phyloP scores from a whole-genome alignment of 192 early-diverging fungal species.

The Entomortierella chlamydospora region DNA sequence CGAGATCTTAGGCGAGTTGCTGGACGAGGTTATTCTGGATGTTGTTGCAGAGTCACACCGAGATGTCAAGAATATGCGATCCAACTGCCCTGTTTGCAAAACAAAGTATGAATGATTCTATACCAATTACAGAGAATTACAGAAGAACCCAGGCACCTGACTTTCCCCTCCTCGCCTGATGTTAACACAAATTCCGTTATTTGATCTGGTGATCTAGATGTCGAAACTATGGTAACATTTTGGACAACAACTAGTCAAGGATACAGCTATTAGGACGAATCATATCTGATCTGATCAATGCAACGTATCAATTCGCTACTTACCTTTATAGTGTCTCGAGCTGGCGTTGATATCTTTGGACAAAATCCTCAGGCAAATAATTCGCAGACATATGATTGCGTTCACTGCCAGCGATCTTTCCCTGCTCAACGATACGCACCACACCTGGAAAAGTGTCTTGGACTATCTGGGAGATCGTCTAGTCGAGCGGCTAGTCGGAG shows the following conservation, averaged over 20 bases:
- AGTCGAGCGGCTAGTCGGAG: slow-evolving; percentile 69
- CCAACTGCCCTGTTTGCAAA: slow-evolving; percentile 79
- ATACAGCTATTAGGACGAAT: neutral
- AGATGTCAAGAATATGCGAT: slow-evolving; percentile 69
- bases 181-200: neutral
- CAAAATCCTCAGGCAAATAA: slow-evolving; percentile 65
- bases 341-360: slow-evolving; percentile 74
- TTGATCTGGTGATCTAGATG: slow-evolving; percentile 22
- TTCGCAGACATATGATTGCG: slow-evolving; percentile 80
- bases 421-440: slow-evolving; percentile 90
- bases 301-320: neutral
- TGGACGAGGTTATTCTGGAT: slow-evolving; percentile 80
- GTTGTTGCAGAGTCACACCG: slow-evolving; percentile 78
- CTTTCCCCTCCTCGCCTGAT: neutral
- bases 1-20: slow-evolving; percentile 72
- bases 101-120: slow-evolving; percentile 68
- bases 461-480: slow-evolving; percentile 75
- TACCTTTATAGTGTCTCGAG: slow-evolving; percentile 51
- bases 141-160: neutral
- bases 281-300: neutral
- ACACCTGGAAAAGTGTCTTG: slow-evolving; percentile 94
- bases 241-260: neutral
- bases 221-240: slow-evolving; percentile 38
- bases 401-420: slow-evolving; percentile 80
- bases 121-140: too few relatives aligned